A percentile compares a stretch with the other conserved stretches of the same genome.
Conservation (phyloP, 1,284 basidiomycete species). For the Schizopora paradoxa region DNA sequence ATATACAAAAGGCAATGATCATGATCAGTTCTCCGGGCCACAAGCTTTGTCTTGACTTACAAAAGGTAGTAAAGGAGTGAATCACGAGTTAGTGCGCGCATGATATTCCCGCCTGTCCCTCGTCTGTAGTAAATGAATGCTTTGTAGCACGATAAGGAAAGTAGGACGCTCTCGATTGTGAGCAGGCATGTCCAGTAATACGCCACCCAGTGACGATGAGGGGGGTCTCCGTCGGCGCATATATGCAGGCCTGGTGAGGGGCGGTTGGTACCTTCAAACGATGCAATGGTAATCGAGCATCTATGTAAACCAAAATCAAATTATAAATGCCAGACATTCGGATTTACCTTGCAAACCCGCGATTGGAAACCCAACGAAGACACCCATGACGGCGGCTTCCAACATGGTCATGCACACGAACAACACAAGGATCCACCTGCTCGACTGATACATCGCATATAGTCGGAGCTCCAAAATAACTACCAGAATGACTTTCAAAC, state of each 20-base stretch:
- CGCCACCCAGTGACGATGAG: not conserved
- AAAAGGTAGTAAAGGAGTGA: constrained; percentile 21
- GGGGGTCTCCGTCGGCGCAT: not conserved
- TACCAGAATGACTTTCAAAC: too few species aligned
- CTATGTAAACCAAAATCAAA: not conserved
- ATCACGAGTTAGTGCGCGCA: constrained; percentile 18
- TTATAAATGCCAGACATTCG: too few species aligned
- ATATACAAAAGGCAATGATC: constrained; percentile 1
- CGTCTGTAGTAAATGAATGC: not conserved
- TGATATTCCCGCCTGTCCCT: not conserved
- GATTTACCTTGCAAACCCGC: constrained; percentile 8
- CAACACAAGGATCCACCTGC: constrained; percentile 11
- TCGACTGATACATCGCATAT: constrained; percentile 21
- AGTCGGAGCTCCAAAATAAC: constrained; percentile 20
- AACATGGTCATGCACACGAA: constrained; percentile 10
- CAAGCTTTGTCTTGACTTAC: constrained; percentile 8
- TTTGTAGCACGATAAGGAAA: not conserved
- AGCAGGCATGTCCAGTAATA: not conserved
- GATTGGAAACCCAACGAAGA: constrained; percentile 17
- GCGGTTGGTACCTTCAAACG: not conserved
- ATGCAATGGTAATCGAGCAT: not conserved
- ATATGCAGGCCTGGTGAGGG: not conserved
- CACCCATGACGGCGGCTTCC: constrained; percentile 14
- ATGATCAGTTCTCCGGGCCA: not conserved
- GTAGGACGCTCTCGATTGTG: not conserved